phyloP scores from a whole-genome alignment of 2,329 filamentous ascomycete genomes.

The Capronia coronata region DNA sequence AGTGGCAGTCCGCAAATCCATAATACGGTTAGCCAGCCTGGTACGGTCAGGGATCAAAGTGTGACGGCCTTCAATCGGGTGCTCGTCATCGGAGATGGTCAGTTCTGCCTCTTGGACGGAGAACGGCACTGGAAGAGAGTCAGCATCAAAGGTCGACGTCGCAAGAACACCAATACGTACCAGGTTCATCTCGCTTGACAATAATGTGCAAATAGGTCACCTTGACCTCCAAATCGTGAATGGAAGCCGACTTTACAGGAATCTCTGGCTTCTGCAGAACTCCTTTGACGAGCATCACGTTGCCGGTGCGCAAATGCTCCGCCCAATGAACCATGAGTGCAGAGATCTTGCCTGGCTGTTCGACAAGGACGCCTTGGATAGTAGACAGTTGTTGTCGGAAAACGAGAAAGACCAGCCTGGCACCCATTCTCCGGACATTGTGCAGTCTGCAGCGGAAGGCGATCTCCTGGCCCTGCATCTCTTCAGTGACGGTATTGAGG shows the following conservation, averaged over 20 bases:
- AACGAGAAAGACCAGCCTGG: constrained; percentile 75
- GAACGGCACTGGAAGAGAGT: constrained; percentile 49
- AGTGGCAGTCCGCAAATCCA: constrained; percentile 77
- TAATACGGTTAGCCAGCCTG: constrained; percentile 69
- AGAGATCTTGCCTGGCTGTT: constrained; percentile 55
- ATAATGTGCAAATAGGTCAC: constrained; percentile 61
- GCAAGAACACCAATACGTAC: constrained; percentile 11
- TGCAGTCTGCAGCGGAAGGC: constrained; percentile 67
- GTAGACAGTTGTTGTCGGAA: constrained; percentile 78
- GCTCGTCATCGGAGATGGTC: constrained; percentile 49
- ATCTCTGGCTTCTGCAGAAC: constrained; percentile 66
- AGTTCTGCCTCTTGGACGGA: constrained; percentile 65
- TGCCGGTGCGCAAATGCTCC: constrained; percentile 72
- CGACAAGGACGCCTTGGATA: constrained; percentile 72
- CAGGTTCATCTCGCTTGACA: constrained; percentile 52
- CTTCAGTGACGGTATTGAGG: constrained; percentile 47
- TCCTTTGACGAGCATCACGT: constrained; percentile 69
- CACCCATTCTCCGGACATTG: constrained; percentile 72
- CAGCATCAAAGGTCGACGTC: constrained; percentile 2
- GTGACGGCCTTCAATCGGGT: constrained; percentile 50
- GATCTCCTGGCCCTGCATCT: constrained; percentile 54
- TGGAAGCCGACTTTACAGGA: constrained; percentile 65
- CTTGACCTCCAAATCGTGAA: constrained; percentile 69
- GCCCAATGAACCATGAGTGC: constrained; percentile 80
- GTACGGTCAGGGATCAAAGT: constrained; percentile 64